Percentiles rank a stretch among this genome's conserved stretches.
phyloP scores from a whole-genome alignment of 495 filamentous ascomycete genomes.

The Lasiosphaeriaceae sp. region DNA sequence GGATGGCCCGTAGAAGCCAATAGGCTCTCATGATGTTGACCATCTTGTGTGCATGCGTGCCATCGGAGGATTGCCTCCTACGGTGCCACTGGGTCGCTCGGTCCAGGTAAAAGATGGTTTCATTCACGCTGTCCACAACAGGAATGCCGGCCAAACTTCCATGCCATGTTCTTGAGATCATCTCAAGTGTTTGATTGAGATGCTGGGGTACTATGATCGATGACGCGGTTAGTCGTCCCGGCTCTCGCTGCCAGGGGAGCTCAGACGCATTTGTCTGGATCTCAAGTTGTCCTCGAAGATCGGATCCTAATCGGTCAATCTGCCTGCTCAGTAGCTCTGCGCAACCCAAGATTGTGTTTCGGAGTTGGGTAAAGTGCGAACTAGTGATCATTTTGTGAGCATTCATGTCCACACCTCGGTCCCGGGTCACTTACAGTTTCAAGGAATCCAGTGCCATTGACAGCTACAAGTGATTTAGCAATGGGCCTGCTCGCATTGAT shows the following conservation, averaged over 20 bases:
- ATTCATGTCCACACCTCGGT: no score
- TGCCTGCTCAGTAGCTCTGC: neutral
- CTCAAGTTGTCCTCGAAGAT: neutral
- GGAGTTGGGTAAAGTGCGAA: neutral
- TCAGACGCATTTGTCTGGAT: neutral
- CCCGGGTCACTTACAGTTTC: neutral
- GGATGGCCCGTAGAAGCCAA: slow-evolving; percentile 14
- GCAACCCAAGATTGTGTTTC: neutral
- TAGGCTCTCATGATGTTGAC: slow-evolving; percentile 13
- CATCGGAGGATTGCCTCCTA: neutral
- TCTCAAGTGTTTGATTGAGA: neutral
- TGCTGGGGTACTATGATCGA: neutral
- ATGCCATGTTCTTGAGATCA: neutral
- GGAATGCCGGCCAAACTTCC: slow-evolving; percentile 2
- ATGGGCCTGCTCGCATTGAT: neutral
- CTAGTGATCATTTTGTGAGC: no score
- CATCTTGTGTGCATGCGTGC: neutral
- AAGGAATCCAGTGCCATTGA: slow-evolving; percentile 3
- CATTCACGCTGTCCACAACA: slow-evolving; percentile 8
- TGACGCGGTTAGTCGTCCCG: neutral
- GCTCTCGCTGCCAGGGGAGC: neutral
- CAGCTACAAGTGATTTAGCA: slow-evolving; percentile 3
- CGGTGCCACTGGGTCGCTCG: slow-evolving; percentile 11
- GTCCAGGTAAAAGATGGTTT: slow-evolving; percentile 17
- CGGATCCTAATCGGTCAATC: neutral